Conservation (phyloP, 2,329 filamentous ascomycete genomes). For the Penicillium brasilianum region DNA sequence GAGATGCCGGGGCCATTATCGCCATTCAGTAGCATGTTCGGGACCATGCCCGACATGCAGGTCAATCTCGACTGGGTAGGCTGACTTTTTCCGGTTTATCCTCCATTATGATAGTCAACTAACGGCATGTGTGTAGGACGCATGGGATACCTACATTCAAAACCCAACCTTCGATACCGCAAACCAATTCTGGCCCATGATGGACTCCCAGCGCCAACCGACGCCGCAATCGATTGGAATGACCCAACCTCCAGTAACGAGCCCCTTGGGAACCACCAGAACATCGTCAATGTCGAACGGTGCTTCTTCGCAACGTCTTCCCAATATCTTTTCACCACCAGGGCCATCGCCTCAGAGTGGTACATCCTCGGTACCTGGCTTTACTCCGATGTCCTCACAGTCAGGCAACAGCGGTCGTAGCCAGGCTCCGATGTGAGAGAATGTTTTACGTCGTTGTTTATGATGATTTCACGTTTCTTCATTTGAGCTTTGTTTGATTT, state of each 20-base stretch:
- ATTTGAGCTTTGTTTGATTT: neutral
- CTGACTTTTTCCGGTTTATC: conserved; percentile 17
- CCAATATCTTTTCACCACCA: conserved; percentile 24
- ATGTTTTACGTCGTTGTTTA: neutral
- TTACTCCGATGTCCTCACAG: conserved; percentile 21
- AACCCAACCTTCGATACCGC: conserved; percentile 55
- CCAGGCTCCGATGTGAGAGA: conserved; percentile 1
- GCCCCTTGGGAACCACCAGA: conserved; percentile 31
- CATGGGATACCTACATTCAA: conserved; percentile 73
- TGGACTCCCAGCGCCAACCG: conserved; percentile 39
- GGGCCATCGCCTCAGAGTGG: conserved; percentile 23
- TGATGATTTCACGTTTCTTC: neutral
- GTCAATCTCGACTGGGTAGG: conserved; percentile 68
- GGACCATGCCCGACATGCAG: conserved; percentile 61
- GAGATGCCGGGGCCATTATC: conserved; percentile 51
- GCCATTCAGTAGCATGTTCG: conserved; percentile 61
- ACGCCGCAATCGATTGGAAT: conserved; percentile 23
- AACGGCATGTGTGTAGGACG: conserved; percentile 55
- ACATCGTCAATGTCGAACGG: conserved; percentile 25
- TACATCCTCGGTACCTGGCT: conserved; percentile 22
- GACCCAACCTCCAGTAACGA: conserved; percentile 26
- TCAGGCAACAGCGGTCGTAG: conserved; percentile 17
- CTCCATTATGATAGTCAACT: neutral
- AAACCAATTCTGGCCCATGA: conserved; percentile 46
- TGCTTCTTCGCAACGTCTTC: conserved; percentile 17